A percentile compares a stretch with the other conserved stretches of the same genome.
These are phyloP conservation scores for Hyaloscypha finlandica DNA, from an alignment of 495 filamentous ascomycete genomes.

Conservation along the genomic window DNA sequence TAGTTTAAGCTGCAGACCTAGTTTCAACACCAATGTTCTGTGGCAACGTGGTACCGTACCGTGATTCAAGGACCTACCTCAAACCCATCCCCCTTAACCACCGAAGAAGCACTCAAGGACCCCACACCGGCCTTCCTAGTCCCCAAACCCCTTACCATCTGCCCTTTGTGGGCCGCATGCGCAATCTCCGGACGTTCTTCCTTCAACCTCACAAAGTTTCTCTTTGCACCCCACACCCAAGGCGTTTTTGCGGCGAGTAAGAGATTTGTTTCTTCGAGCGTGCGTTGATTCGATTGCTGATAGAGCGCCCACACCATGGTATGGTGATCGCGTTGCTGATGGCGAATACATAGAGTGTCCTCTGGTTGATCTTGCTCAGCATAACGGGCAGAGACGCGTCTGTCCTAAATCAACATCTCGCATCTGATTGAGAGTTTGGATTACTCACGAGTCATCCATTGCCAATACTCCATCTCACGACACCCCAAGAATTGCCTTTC, in stretches of 20 bases:
- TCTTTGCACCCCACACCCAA: conserved; percentile 68
- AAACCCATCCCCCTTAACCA: neutral
- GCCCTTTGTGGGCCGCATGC: conserved; percentile 2
- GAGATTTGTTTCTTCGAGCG: conserved; percentile 70
- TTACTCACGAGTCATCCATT: conserved; percentile 57
- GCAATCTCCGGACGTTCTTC: conserved; percentile 41
- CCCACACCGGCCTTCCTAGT: neutral
- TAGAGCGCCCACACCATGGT: conserved; percentile 72
- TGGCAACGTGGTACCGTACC: neutral
- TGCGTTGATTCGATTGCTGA: conserved; percentile 68
- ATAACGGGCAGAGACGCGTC: conserved; percentile 66
- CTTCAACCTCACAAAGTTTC: conserved; percentile 61
- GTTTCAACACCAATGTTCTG: neutral
- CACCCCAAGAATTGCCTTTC: conserved; percentile 74
- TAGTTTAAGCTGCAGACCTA: no score
- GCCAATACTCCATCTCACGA: conserved; percentile 73
- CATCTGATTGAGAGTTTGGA: neutral
- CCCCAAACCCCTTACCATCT: neutral
- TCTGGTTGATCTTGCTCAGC: conserved; percentile 61
- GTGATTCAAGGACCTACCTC: neutral
- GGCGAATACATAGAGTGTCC: conserved; percentile 69
- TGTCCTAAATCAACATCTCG: neutral
- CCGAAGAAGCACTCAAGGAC: neutral
- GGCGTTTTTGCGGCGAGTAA: conserved; percentile 60
- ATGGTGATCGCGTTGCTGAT: conserved; percentile 60